phyloP scores from a whole-genome alignment of 768 basidiomycete species.

The Russula vinacea region DNA sequence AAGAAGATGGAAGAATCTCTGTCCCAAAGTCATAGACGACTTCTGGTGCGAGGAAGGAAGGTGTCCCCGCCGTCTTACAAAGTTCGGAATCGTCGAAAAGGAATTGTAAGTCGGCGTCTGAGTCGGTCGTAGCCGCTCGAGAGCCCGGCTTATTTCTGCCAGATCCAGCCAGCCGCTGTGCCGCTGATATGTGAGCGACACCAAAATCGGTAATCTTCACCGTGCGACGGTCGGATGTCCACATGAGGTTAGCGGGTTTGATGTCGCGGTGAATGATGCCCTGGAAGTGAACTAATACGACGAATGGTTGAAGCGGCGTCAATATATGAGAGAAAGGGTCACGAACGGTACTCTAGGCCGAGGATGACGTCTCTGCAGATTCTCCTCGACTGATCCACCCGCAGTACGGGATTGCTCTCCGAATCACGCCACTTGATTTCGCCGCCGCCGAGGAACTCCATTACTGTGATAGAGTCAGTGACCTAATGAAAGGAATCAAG shows the following conservation, averaged over 20 bases:
- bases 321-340: slow-evolving; percentile 15
- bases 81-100: slow-evolving; percentile 83
- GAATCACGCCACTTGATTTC: slow-evolving; percentile 86
- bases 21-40: slow-evolving; percentile 64
- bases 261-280: slow-evolving; percentile 99
- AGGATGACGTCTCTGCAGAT: slow-evolving; percentile 92
- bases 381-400: slow-evolving; percentile 75
- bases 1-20: slow-evolving; percentile 29
- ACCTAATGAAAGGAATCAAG: slow-evolving; percentile 15
- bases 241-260: slow-evolving; percentile 95
- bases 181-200: slow-evolving; percentile 92
- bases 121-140: slow-evolving; percentile 12
- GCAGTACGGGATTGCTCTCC: slow-evolving; percentile 66
- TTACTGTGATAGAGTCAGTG: slow-evolving; percentile 50
- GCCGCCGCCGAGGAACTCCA: slow-evolving; percentile 95
- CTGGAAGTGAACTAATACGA: slow-evolving; percentile 81
- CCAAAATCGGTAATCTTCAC: slow-evolving; percentile 99
- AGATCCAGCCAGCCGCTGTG: slow-evolving; percentile 70
- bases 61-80: slow-evolving; percentile 89
- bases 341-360: slow-evolving; percentile 92
- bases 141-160: slow-evolving; percentile 35
- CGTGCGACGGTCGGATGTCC: slow-evolving; percentile 76
- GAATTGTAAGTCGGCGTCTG: slow-evolving; percentile 50
- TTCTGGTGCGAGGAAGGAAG: slow-evolving; percentile 95
- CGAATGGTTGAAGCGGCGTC: neutral